These are phyloP conservation scores for Annulohypoxylon moriforme DNA, from an alignment of 495 filamentous ascomycete genomes.

Conservation along the genomic window DNA sequence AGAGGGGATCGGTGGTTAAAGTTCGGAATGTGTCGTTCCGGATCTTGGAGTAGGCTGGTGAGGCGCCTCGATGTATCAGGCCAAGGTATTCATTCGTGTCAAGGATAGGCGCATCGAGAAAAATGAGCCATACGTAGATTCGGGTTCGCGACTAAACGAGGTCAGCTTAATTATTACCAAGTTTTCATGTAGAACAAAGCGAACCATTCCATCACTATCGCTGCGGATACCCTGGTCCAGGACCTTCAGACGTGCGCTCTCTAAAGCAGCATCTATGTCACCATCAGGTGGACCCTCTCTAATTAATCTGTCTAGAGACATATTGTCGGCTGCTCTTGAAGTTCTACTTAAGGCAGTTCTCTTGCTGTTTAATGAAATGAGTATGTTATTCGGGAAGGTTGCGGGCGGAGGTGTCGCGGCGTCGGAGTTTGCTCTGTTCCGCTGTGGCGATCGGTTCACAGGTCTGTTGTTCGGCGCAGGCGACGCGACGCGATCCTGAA, in stretches of 20 bases:
- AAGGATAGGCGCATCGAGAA: conserved; percentile 86
- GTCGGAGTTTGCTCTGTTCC: conserved; percentile 80
- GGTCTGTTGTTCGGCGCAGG: conserved; percentile 47
- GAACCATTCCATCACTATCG: conserved; percentile 91
- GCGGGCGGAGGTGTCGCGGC: conserved; percentile 56
- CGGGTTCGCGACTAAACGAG: conserved; percentile 82
- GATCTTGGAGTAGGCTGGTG: conserved; percentile 95
- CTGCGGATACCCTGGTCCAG: conserved; percentile 82
- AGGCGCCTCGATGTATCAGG: conserved; percentile 91
- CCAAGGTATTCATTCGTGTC: conserved; percentile 87
- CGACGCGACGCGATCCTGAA: conserved; percentile 40
- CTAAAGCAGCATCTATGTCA: conserved; percentile 72
- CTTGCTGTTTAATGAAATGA: conserved; percentile 52
- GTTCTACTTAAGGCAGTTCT: conserved; percentile 66
- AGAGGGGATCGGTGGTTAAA: conserved; percentile 92
- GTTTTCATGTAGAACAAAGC: conserved; percentile 14
- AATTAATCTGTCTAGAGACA: conserved; percentile 73
- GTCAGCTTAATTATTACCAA: conserved; percentile 12
- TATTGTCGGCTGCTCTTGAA: conserved; percentile 66
- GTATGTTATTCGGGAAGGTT: conserved; percentile 33
- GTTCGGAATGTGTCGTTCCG: conserved; percentile 98
- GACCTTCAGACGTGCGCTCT: conserved; percentile 80
- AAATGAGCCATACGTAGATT: conserved; percentile 94
- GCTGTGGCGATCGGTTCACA: conserved; percentile 62
- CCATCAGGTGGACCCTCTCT: conserved; percentile 79